Percentiles rank a stretch among this genome's conserved stretches.
Conservation (phyloP, 2,329 filamentous ascomycete species). For the Cytospora leucostoma region DNA sequence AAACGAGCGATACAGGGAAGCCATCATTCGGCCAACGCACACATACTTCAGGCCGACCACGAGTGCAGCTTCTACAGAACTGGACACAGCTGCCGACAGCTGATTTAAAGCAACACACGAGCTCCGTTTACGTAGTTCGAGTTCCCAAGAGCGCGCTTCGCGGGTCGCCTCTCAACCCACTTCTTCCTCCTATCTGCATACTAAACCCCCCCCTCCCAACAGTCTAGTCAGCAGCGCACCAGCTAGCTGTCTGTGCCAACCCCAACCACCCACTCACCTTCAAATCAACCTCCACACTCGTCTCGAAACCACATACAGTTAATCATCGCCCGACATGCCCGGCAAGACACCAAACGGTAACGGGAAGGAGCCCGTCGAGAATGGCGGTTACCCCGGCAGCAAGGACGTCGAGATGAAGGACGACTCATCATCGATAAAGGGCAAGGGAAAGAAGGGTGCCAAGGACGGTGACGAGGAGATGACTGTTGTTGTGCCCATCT, state of each 20-base stretch:
- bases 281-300: conserved; percentile 18
- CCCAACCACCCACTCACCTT: background rate
- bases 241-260: conserved; percentile 21
- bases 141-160: conserved; percentile 18
- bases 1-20: conserved; percentile 15
- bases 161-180: conserved; percentile 8
- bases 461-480: conserved; percentile 77
- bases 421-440: conserved; percentile 54
- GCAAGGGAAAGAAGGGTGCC: conserved; percentile 62
- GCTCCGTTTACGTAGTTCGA: conserved; percentile 21
- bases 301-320: conserved; percentile 8
- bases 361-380: conserved; percentile 69
- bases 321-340: conserved; percentile 55
- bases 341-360: conserved; percentile 73
- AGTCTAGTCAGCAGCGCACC: conserved; percentile 21
- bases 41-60: conserved; percentile 1
- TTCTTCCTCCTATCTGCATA: conserved; percentile 3
- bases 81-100: conserved; percentile 16
- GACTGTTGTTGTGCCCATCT: conserved; percentile 77
- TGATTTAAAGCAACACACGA: conserved; percentile 24
- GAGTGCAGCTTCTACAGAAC: conserved; percentile 6
- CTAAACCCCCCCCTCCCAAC: background rate
- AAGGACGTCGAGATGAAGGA: conserved; percentile 73
- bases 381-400: conserved; percentile 62
- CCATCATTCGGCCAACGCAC: conserved; percentile 12